Base-by-base conservation (phyloP, 306 rosid genomes). In the Luffa aegyptiaca region DNA sequence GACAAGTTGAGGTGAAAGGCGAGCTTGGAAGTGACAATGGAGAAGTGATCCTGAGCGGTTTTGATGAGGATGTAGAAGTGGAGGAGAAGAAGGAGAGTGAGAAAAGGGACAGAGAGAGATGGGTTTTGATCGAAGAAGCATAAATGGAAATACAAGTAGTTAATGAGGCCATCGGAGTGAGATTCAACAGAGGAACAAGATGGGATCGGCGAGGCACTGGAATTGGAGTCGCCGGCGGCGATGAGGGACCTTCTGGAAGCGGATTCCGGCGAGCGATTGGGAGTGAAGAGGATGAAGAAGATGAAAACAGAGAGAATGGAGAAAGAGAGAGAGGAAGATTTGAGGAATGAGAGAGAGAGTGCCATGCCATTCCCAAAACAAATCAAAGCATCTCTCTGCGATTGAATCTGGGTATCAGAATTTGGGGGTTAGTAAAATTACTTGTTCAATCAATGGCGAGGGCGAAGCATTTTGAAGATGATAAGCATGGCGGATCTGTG, bases 61-160 rank as follows among this genome's bases (percentile, higher is more conserved):
- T 89, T 88, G 92, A 95, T 91, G 89, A 92, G 98, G 85, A 90
- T 80, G 81, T 91, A 91, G 90, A 95, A 95, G 82, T 91, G 88
- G 71, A 95, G 87, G 14, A 88, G 68, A 80, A 95, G 92, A 71
- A 92, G 69, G 26, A 92, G 82, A 1, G 86, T 66, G 79, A 95
- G 97, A 8, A 73, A 48, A 3, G 88, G 76, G 86, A 92, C 82
- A 2, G 93, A 86, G 82, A 85, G 85, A 63, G 16, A 13, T 3
- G 82, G 78, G 81, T 48, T 81, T 48, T 81, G 82, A 17, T 57
- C 48, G 80, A 87, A 86, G 77, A 90, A 53, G 85, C 93, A 89
- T 79, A 78, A 49, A 72, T 86, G 85, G 80, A 87, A 74, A 51
- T 84, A 88, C 31, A 44, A 65, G 83, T 88, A 88, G 90, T 87